Conservation (phyloP, 805 yeast species). For the Candida loeiensis region DNA sequence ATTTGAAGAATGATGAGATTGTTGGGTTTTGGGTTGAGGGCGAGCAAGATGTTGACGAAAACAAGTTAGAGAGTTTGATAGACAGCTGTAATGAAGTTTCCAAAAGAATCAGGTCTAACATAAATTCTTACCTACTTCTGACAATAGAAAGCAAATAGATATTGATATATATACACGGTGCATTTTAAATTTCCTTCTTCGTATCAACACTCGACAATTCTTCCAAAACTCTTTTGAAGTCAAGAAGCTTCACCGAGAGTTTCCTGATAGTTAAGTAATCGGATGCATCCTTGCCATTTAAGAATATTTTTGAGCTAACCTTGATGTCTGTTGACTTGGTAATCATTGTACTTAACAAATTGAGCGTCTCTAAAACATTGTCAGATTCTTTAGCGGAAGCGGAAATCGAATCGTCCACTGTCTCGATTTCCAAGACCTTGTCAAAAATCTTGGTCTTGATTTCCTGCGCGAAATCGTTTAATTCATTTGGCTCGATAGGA, state of each 20-base stretch:
- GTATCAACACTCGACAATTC: slow-evolving; percentile 26
- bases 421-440: slow-evolving; percentile 23
- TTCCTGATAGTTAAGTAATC: slow-evolving; percentile 16
- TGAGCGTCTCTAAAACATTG: slow-evolving; percentile 28
- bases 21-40: slow-evolving; percentile 56
- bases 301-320: slow-evolving; percentile 37
- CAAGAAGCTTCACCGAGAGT: slow-evolving; percentile 23
- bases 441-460: slow-evolving; percentile 32
- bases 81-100: slow-evolving; percentile 46
- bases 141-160: slow-evolving; percentile 3
- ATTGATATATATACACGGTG: background rate
- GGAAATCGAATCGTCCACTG: slow-evolving; percentile 26
- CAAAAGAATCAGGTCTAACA: slow-evolving; percentile 37
- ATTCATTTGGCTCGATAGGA: slow-evolving; percentile 28
- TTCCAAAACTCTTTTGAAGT: slow-evolving; percentile 21
- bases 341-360: slow-evolving; percentile 17
- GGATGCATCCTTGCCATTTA: slow-evolving; percentile 17
- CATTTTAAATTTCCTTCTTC: slow-evolving; percentile 13
- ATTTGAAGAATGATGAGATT: slow-evolving; percentile 52
- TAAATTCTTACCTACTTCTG: slow-evolving; percentile 41
- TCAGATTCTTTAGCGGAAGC: slow-evolving; percentile 23
- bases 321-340: slow-evolving; percentile 23
- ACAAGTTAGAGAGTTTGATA: slow-evolving; percentile 25
- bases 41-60: slow-evolving; percentile 22
- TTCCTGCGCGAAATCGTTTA: slow-evolving; percentile 26